A percentile compares a stretch with the other conserved stretches of the same genome.
phyloP scores from a whole-genome alignment of 75 land plant genomes.

The Pinus tabuliformis region DNA sequence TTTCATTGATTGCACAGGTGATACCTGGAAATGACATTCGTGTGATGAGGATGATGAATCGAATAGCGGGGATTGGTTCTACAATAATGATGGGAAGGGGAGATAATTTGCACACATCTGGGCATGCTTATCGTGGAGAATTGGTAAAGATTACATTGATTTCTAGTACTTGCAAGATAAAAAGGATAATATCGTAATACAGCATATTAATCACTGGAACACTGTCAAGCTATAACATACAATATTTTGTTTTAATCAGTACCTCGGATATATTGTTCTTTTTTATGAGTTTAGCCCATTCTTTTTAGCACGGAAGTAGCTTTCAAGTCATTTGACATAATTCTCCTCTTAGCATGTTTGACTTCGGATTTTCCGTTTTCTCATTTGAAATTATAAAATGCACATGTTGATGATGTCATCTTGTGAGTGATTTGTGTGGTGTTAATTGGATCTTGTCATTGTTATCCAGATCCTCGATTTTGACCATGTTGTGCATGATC shows the following conservation, averaged over 20 bases:
- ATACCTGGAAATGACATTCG: constrained; percentile 54
- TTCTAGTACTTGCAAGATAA: not conserved
- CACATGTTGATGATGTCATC: too few relatives aligned
- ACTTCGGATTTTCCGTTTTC: too few relatives aligned
- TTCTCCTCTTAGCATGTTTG: too few relatives aligned
- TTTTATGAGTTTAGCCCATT: too few relatives aligned
- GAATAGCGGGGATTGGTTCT: constrained; percentile 46
- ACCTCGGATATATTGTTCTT: too few relatives aligned
- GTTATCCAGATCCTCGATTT: too few relatives aligned
- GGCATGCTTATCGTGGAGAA: constrained; percentile 55
- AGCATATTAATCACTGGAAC: not conserved
- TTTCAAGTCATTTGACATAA: too few relatives aligned
- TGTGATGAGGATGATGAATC: constrained; percentile 55
- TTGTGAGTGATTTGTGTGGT: too few relatives aligned
- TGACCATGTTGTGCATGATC: too few relatives aligned
- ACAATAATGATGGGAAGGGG: constrained; percentile 37
- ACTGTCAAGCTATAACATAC: not conserved
- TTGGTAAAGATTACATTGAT: constrained; percentile 18
- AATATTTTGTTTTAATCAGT: not conserved
- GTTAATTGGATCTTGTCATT: too few relatives aligned
- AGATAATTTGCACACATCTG: constrained; percentile 48
- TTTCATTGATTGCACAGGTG: constrained; percentile 21
- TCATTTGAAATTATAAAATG: too few relatives aligned
- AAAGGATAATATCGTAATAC: not conserved
- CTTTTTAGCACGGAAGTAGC: too few relatives aligned